Evolutionary conservation across 331 rosid species (phyloP), one percentile per base, ranked within the genome.

Genomic region (Malus hybrid): DNA sequence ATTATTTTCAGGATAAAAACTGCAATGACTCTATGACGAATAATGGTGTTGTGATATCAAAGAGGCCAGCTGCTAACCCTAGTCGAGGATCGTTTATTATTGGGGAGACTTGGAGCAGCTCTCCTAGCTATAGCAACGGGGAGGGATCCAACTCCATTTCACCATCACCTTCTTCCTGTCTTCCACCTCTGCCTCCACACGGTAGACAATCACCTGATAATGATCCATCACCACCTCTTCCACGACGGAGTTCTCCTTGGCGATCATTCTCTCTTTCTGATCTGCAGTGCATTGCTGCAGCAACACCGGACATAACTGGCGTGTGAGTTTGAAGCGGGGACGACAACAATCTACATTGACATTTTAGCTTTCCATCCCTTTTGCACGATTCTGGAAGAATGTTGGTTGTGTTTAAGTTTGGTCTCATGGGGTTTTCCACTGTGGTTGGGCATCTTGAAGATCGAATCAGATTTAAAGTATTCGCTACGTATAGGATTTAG

Each of bases 221-320:
- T 16, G 78, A 42, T 20, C 70, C 88, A 8, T 71, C 86, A 5
- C 84, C 91, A 67, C 77, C 81, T 0, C 83, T 87, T 82, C 80
- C 81, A 0, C 63, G 57, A 4, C 74, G 72, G 66, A 85, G 77
- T 60, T 20, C 86, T 71, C 87, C 90, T 5, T 85, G 87, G 82
- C 83, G 97, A 19, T 86, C 97, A 0, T 87, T 83, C 68, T 91
- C 97, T 5, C 76, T 89, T 76, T 75, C 97, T 69, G 95, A 91
- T 87, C 85, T 91, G 56, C 89, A 86, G 67, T 77, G 86, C 57
- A 85, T 73, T 0, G 74, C 80, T 2, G 75, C 77, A 0, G 85
- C 80, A 44, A 71, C 85, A 22, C 85, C 82, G 50, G 82, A 86
- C 77, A 14, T 89, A 28, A 75, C 88, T 57, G 85, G 89, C 67